Conservation (phyloP, 257 asterid genomes). For the Schizonepeta tenuifolia region DNA sequence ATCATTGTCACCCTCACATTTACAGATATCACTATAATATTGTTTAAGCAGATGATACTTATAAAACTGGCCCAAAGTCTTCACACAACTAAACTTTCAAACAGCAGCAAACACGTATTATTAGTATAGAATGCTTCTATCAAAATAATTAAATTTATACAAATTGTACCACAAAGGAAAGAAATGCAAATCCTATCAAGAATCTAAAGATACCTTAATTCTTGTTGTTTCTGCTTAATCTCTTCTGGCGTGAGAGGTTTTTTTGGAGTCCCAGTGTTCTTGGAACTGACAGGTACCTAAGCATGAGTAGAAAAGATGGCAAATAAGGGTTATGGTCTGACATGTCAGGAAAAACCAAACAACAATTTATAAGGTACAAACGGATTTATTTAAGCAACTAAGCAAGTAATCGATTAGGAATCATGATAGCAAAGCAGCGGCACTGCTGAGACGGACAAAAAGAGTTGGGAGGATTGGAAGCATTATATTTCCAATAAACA, state of each 20-base stretch:
- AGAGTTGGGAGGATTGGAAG: constrained; percentile 17
- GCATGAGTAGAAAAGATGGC: constrained; percentile 23
- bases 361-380: neutral
- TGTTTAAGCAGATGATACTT: constrained; percentile 21
- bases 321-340: constrained; percentile 14
- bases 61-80: neutral
- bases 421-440: constrained; percentile 1
- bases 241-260: constrained; percentile 86
- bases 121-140: constrained; percentile 7
- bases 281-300: constrained; percentile 70
- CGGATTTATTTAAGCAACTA: neutral
- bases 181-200: constrained; percentile 8
- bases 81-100: neutral
- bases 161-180: neutral
- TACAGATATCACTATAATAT: constrained; percentile 1
- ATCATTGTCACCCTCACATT: neutral
- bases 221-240: constrained; percentile 67
- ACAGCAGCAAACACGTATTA: constrained; percentile 15
- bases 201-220: constrained; percentile 58
- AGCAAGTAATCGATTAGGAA: neutral
- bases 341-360: constrained; percentile 14
- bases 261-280: constrained; percentile 63
- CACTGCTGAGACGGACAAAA: constrained; percentile 2
- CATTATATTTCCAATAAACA: neutral
- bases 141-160: constrained; percentile 6